Evolutionary conservation across 257 asterid species (phyloP).

Genomic region (Primulina huaijiensis): DNA sequence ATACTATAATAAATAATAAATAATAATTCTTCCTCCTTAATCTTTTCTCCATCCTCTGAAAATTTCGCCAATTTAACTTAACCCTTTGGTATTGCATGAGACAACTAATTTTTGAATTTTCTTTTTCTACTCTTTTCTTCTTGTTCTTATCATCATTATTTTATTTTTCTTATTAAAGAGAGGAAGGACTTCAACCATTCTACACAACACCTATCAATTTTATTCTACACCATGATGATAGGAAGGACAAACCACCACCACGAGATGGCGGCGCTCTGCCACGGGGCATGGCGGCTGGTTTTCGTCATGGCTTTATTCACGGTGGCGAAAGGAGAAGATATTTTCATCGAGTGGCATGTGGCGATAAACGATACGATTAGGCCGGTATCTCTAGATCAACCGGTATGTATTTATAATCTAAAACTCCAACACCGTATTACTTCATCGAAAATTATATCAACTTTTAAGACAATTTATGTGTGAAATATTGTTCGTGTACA

Average conservation of each 20-base stretch:
- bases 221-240: neutral
- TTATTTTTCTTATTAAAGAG: no score
- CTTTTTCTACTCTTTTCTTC: neutral
- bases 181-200: neutral
- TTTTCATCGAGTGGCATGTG: slow-evolving; percentile 56
- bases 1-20: no score
- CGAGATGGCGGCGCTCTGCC: slow-evolving; percentile 33
- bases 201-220: neutral
- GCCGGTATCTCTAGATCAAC: slow-evolving; percentile 41
- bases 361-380: slow-evolving; percentile 33
- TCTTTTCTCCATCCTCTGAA: no score
- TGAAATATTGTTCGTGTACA: no score
- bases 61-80: neutral
- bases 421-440: neutral
- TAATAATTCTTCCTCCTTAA: no score
- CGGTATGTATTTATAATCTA: slow-evolving; percentile 32
- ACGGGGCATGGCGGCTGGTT: slow-evolving; percentile 29
- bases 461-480: no score
- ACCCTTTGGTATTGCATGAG: neutral
- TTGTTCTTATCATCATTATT: neutral
- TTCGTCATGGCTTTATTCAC: slow-evolving; percentile 26
- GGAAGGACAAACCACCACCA: slow-evolving; percentile 15
- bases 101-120: no score
- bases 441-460: no score
- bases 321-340: slow-evolving; percentile 36